Evolutionary conservation across 139 green algal species (phyloP), one percentile per base, ranked within the genome.

Genomic region (Bryopsis sp.): DNA sequence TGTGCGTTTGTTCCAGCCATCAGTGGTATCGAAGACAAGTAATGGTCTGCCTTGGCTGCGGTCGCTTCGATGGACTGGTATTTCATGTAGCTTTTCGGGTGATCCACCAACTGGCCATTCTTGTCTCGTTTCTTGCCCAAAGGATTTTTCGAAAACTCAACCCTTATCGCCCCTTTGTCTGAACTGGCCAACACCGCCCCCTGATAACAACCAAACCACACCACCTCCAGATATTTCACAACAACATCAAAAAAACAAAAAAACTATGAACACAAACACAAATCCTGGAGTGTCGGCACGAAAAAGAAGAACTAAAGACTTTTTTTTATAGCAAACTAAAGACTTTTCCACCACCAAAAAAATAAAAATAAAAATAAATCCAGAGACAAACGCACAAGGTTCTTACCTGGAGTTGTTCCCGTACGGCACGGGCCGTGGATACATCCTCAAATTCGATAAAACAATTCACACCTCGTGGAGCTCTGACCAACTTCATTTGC

Each of bases 141-240:
- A 2, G 90, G 90, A 75, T 96, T 97, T 47, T 91, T 92, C 68
- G 70, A 85, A 80, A 83, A 96, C 80, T 96, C 88, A 64, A 95
- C 86, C 46, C 90, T 82, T 54, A 96, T 93, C 47, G 83, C 83
- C 39, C 90, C 90, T 5, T 88, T 76, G 67, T 96, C 88, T 31
- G 81, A 91, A n/a, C 81, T 84, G 1, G 48, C 28, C 47, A 95
- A 81, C 36, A 95, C 76, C 22, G 81, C 84, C 11, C 84, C 81
- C 72, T 87, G 73, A 24, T n/a, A n/a, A n/a, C n/a, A n/a, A n/a
- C n/a, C n/a, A n/a, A n/a, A n/a, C n/a, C n/a, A n/a, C n/a, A n/a
- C n/a, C n/a, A n/a, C n/a, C n/a, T n/a, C n/a, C n/a, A n/a, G n/a
- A n/a, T n/a, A n/a, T n/a, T n/a, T n/a, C n/a, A n/a, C n/a, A n/a